Evolutionary conservation across 352 stramenopile species (phyloP).

Genomic region (Globisporangium echinulatum): DNA sequence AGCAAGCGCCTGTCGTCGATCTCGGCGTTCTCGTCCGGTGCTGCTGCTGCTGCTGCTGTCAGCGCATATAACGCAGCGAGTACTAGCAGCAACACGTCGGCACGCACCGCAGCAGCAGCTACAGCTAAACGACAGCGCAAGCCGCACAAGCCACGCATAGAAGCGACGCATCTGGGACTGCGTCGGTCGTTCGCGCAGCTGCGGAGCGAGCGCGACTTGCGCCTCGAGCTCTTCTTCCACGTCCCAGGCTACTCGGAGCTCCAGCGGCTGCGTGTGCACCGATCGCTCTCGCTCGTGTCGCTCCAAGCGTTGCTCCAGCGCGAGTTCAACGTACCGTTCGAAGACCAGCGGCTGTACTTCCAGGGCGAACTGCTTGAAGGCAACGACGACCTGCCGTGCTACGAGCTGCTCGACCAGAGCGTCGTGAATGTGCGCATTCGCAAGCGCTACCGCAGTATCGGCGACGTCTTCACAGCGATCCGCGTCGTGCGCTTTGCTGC

Average conservation of each 20-base stretch:
- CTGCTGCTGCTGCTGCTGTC: not conserved
- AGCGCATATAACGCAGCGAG: not conserved
- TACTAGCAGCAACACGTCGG: not conserved
- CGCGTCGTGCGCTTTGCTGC: slow-evolving; percentile 40
- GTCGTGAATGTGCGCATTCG: slow-evolving; percentile 37
- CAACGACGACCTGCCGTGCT: slow-evolving; percentile 48
- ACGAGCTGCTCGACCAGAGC: slow-evolving; percentile 48
- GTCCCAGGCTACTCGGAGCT: slow-evolving; percentile 22
- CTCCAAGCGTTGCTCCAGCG: slow-evolving; percentile 53
- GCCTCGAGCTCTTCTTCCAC: slow-evolving; percentile 51
- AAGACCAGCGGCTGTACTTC: slow-evolving; percentile 56
- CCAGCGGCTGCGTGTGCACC: slow-evolving; percentile 32
- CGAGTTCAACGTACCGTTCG: slow-evolving; percentile 46
- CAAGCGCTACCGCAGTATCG: slow-evolving; percentile 51
- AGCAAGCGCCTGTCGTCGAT: slow-evolving; percentile 1
- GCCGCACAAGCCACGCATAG: not conserved
- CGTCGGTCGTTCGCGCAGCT: slow-evolving; percentile 18
- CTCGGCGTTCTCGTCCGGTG: not conserved
- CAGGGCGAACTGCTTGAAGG: slow-evolving; percentile 52
- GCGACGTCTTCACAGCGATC: slow-evolving; percentile 58
- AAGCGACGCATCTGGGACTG: not conserved
- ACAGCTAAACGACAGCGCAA: slow-evolving; percentile 3
- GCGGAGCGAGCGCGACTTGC: slow-evolving; percentile 20
- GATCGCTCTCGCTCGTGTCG: slow-evolving; percentile 39
- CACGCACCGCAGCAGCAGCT: not conserved